Evolutionary conservation across 495 filamentous ascomycete species (phyloP).

Genomic region (Peziza echinospora): DNA sequence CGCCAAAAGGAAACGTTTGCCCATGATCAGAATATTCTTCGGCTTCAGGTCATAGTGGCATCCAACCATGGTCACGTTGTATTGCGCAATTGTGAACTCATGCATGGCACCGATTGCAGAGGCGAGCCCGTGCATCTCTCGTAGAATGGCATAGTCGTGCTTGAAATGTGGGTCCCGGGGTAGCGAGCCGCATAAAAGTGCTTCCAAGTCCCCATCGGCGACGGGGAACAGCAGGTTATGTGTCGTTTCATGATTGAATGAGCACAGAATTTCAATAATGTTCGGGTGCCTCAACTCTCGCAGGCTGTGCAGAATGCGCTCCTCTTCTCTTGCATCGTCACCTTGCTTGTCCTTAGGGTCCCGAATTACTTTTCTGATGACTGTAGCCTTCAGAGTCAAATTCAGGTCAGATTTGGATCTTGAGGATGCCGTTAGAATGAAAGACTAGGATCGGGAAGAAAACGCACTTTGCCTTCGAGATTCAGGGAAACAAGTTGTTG

Average conservation of each 20-base stretch:
- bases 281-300: slow-evolving; percentile 1
- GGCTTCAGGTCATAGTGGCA: slow-evolving; percentile 17
- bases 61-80: neutral
- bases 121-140: slow-evolving; percentile 1
- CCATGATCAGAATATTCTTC: slow-evolving; percentile 11
- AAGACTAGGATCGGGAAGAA: neutral
- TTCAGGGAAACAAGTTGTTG: neutral
- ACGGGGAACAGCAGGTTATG: slow-evolving; percentile 3
- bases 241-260: neutral
- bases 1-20: slow-evolving; percentile 11
- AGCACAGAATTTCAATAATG: slow-evolving; percentile 4
- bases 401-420: neutral
- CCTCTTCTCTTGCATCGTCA: neutral
- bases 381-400: neutral
- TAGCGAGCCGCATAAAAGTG: too few relatives aligned
- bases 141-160: neutral
- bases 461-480: neutral
- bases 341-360: neutral
- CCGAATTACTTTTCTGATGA: neutral
- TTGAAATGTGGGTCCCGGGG: too few relatives aligned
- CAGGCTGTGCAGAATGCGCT: neutral
- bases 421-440: neutral
- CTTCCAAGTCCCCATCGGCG: slow-evolving; percentile 1
- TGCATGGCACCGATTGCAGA: slow-evolving; percentile 5
- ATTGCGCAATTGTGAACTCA: neutral